phyloP scores from a whole-genome alignment of 495 filamentous ascomycete species.

The Lophium mytilinum region DNA sequence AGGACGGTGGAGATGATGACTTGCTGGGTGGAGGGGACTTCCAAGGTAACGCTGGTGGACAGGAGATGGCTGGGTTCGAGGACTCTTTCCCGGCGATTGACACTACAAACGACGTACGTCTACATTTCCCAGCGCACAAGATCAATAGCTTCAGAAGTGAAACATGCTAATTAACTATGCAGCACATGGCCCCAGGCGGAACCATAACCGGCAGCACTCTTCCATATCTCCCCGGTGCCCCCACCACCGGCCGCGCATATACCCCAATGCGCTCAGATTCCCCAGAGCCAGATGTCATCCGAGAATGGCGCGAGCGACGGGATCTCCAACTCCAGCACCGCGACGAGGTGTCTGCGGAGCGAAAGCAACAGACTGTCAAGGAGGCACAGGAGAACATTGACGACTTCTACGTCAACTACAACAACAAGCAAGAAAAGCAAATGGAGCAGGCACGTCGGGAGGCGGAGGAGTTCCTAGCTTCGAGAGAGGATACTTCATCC shows the following conservation, averaged over 20 bases:
- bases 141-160: not conserved
- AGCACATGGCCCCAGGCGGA: conserved; percentile 80
- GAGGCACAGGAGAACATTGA: conserved; percentile 86
- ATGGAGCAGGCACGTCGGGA: conserved; percentile 78
- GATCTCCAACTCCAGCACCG: conserved; percentile 68
- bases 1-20: conserved; percentile 55
- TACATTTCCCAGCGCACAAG: not conserved
- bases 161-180: not conserved
- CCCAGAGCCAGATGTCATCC: conserved; percentile 80
- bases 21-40: conserved; percentile 59
- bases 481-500: conserved; percentile 79
- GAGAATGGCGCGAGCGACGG: conserved; percentile 85
- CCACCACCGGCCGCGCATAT: conserved; percentile 30
- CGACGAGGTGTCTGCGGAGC: conserved; percentile 63
- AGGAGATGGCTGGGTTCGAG: conserved; percentile 67
- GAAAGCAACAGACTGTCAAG: conserved; percentile 72
- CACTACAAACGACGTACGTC: conserved; percentile 63
- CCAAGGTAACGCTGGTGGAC: conserved; percentile 31
- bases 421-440: conserved; percentile 88
- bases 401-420: conserved; percentile 99
- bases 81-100: conserved; percentile 80
- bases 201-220: conserved; percentile 72
- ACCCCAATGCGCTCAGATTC: conserved; percentile 48
- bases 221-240: conserved; percentile 63
- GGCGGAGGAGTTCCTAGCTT: conserved; percentile 87